Base-by-base conservation (phyloP, 345 rosid genomes). In the Iberis pinnata region DNA sequence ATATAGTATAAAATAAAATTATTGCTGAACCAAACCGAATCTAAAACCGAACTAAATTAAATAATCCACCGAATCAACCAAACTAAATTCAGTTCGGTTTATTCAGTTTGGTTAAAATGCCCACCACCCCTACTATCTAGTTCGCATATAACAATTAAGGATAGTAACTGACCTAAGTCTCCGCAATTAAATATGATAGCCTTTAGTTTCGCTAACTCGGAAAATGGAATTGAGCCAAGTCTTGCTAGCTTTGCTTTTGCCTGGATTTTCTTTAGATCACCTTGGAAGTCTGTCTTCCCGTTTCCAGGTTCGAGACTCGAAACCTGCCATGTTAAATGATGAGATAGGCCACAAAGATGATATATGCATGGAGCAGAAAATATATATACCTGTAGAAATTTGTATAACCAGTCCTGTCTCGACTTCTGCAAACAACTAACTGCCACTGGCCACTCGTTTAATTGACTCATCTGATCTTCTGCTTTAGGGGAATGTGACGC, bases 391-490 rank as follows among this genome's bases (percentile, higher is more conserved):
- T 76, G 94, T 61, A 90, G 76, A 70, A 82, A 80, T 44, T 76
- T 70, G 70, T 73, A 70, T 68, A 82, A 70, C 98, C 96, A 90
- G 43, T 58, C 82, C 19, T 2, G 59, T 16, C 46, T 79, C 19
- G 82, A 80, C 77, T 80, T 84, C 64, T 74, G 77, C 48, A 90
- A 76, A 78, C 96, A 86, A 44, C 46, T 74, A 64, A 82, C 73
- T 46, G 79, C 85, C 59, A 71, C 82, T 16, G 65, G 70, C 87
- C 90, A 90, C 62, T 84, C 96, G 42, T 76, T 67, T 42, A 38
- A 60, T 29, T 46, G 25, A 57, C 65, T 64, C 53, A 49, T 57
- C 37, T 56, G 33, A 62, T 77, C 67, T 22, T 77, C 67, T 22
- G 39, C 64, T 58, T 60, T 65, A 50, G 72, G 43, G 63, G 75